Evolutionary conservation across 257 asterid genomes (phyloP).

Genomic region (Capsicum chinense): DNA sequence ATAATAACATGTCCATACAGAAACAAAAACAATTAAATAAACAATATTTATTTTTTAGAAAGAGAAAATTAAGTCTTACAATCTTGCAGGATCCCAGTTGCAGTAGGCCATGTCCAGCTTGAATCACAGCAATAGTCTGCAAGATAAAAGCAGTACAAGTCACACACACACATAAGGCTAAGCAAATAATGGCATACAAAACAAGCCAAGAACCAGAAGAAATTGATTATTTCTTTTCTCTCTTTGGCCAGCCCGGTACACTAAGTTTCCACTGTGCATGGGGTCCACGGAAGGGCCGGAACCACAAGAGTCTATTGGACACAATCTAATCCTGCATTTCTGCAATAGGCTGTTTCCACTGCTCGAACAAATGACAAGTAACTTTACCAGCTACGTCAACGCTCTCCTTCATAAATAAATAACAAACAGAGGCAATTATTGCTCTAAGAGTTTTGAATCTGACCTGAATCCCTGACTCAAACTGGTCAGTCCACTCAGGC

Average conservation of each 20-base stretch:
- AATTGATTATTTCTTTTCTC: neutral
- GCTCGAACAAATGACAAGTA: neutral
- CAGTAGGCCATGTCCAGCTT: slow-evolving; percentile 97
- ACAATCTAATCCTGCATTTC: too few relatives aligned
- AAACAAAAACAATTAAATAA: neutral
- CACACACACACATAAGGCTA: neutral
- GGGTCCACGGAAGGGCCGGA: neutral
- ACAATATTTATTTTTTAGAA: neutral
- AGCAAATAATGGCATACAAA: neutral
- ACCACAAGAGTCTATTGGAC: neutral
- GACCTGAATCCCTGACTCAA: slow-evolving; percentile 99
- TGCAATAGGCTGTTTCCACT: neutral
- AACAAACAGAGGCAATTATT: neutral
- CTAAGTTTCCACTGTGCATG: neutral
- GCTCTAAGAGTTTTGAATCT: slow-evolving; percentile 28
- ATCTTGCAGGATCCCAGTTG: slow-evolving; percentile 98
- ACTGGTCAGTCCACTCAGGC: slow-evolving; percentile 97
- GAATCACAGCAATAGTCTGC: slow-evolving; percentile 98
- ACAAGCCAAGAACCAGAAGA: neutral
- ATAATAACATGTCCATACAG: neutral
- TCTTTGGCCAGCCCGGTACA: neutral
- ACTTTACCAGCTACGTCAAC: neutral
- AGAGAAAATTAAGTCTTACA: slow-evolving; percentile 56
- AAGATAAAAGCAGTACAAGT: slow-evolving; percentile 29
- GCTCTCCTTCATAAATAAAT: neutral